Percentiles rank a stretch among this genome's conserved stretches.
These are phyloP conservation scores for Plantago ovata DNA, from an alignment of 257 asterid species.

Conservation along the genomic window DNA sequence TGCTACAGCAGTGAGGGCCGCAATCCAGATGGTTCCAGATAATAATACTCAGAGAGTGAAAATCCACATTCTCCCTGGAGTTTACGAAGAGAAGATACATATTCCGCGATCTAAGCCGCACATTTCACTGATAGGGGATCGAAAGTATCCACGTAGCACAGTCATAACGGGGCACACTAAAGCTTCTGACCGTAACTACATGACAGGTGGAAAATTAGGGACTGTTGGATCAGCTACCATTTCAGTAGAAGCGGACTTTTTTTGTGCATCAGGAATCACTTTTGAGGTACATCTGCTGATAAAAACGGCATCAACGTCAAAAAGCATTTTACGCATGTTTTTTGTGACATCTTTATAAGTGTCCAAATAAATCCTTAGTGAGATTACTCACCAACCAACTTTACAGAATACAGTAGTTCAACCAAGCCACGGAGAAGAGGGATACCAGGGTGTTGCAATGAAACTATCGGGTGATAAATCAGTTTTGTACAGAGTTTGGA, in stretches of 20 bases:
- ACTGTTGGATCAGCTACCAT: slow-evolving; percentile 55
- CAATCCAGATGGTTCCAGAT: slow-evolving; percentile 52
- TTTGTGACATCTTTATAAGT: no score
- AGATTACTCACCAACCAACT: neutral
- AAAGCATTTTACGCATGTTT: no score
- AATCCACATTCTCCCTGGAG: slow-evolving; percentile 53
- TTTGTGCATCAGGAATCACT: slow-evolving; percentile 56
- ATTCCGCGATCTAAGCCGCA: slow-evolving; percentile 51
- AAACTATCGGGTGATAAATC: slow-evolving; percentile 28
- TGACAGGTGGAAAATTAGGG: slow-evolving; percentile 29
- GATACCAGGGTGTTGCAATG: slow-evolving; percentile 63
- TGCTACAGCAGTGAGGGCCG: slow-evolving; percentile 52
- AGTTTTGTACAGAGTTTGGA: slow-evolving; percentile 46
- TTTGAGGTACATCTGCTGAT: slow-evolving; percentile 64
- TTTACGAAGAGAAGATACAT: slow-evolving; percentile 65
- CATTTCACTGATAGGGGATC: slow-evolving; percentile 56
- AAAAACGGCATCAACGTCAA: no score
- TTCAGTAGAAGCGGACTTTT: slow-evolving; percentile 49
- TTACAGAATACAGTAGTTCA: slow-evolving; percentile 47
- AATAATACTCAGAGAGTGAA: slow-evolving; percentile 33
- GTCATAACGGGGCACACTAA: slow-evolving; percentile 54
- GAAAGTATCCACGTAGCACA: slow-evolving; percentile 22
- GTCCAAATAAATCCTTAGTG: no score
- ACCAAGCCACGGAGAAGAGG: slow-evolving; percentile 11
- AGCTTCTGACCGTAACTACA: slow-evolving; percentile 42